Evolutionary conservation across 148 eudicot genomes (phyloP).

Genomic region (Fagopyrum tataricum): DNA sequence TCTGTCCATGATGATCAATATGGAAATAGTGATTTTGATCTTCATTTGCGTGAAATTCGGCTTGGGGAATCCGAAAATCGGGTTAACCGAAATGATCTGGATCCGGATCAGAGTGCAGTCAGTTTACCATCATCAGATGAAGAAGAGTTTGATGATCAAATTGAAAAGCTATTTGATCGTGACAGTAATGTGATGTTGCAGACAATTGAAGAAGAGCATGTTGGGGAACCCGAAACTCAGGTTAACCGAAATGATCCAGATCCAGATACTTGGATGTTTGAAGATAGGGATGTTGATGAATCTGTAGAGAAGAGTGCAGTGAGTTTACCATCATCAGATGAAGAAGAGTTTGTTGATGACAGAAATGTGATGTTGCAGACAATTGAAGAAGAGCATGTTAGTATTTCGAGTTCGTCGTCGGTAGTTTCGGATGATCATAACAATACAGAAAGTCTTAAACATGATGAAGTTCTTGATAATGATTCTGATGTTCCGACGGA

Average conservation of each 20-base stretch:
- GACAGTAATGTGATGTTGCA: conserved; percentile 1
- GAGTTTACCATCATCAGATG: conserved; percentile 19
- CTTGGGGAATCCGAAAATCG: conserved; percentile 9
- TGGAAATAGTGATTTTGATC: conserved; percentile 14
- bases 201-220: conserved; percentile 2
- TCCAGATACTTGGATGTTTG: conserved; percentile 16
- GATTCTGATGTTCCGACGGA: conserved; percentile 11
- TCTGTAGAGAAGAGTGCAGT: not conserved
- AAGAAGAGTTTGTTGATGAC: conserved; percentile 13
- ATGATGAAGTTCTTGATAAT: not conserved
- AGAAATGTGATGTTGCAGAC: conserved; percentile 6
- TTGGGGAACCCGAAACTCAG: too few species aligned
- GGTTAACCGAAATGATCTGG: conserved; percentile 11
- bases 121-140: conserved; percentile 18
- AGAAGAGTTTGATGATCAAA: conserved; percentile 8
- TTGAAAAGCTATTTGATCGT: not conserved
- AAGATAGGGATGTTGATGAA: not conserved
- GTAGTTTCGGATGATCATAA: not conserved
- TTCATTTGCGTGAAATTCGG: conserved; percentile 10
- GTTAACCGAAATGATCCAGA: too few species aligned
- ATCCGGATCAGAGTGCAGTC: not conserved
- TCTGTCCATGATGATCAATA: conserved; percentile 21
- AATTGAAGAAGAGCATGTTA: not conserved
- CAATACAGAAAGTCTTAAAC: not conserved
- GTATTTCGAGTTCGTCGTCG: conserved; percentile 7